phyloP scores from a whole-genome alignment of 2,329 filamentous ascomycete genomes.

The Leptographium wingfieldii region DNA sequence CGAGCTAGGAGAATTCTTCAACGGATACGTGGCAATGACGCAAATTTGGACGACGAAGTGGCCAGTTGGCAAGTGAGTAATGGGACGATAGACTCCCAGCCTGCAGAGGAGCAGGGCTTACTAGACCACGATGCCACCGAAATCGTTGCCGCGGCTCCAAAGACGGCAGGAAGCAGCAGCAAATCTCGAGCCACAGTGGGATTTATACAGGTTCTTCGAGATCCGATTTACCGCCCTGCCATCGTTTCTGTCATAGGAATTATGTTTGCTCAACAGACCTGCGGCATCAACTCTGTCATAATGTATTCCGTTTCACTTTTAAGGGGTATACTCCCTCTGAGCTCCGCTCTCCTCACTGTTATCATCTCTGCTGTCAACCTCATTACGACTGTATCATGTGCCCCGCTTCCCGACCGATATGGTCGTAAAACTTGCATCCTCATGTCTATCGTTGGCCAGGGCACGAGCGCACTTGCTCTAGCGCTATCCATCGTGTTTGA shows the following conservation, averaged over 20 bases:
- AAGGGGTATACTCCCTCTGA: conserved; percentile 65
- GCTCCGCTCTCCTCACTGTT: conserved; percentile 74
- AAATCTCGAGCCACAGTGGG: conserved; percentile 31
- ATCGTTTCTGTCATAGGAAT: conserved; percentile 77
- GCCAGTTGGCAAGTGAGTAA: conserved; percentile 42
- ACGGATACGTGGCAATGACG: conserved; percentile 57
- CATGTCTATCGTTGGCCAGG: conserved; percentile 74
- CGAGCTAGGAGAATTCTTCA: conserved; percentile 57
- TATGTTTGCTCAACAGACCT: conserved; percentile 88
- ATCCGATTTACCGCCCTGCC: conserved; percentile 57
- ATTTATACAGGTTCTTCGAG: conserved; percentile 51
- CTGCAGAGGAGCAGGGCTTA: conserved; percentile 56
- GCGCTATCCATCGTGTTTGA: conserved; percentile 67
- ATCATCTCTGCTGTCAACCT: conserved; percentile 80
- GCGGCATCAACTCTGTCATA: conserved; percentile 91
- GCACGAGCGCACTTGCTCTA: conserved; percentile 60
- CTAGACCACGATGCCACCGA: conserved; percentile 29
- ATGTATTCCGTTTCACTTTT: conserved; percentile 97
- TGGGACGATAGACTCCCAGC: conserved; percentile 23
- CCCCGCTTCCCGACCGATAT: conserved; percentile 74
- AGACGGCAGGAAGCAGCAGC: conserved; percentile 1
- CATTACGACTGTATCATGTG: conserved; percentile 64
- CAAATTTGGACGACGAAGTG: conserved; percentile 63
- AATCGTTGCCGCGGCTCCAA: conserved; percentile 12
- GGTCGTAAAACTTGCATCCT: conserved; percentile 80